These are phyloP conservation scores for Strobilomyces echinocephalus DNA, from an alignment of 768 basidiomycete genomes.

Conservation along the genomic window DNA sequence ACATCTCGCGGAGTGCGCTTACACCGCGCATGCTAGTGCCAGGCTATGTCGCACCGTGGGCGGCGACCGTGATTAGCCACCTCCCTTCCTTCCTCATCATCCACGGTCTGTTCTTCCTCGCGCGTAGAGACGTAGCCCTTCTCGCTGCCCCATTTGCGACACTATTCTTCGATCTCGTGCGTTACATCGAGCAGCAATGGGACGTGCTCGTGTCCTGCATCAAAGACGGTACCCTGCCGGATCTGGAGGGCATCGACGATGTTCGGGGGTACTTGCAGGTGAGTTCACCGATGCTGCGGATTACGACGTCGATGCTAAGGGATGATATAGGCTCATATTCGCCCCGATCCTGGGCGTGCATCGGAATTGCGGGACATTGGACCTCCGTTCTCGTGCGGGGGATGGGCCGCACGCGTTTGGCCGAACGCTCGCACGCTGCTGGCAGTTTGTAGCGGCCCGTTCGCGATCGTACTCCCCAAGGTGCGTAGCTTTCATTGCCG, in stretches of 20 bases:
- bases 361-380: not conserved
- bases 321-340: not conserved
- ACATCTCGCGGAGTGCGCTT: not conserved
- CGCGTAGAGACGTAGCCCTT: not conserved
- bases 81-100: constrained; percentile 17
- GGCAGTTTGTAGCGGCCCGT: not conserved
- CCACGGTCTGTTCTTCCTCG: constrained; percentile 19
- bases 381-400: not conserved
- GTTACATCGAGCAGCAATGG: not conserved
- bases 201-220: not conserved
- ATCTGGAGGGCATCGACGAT: not conserved
- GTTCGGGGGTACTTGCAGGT: not conserved
- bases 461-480: not conserved
- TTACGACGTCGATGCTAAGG: not conserved
- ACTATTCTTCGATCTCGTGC: not conserved
- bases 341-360: not conserved
- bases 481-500: not conserved
- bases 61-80: constrained; percentile 10
- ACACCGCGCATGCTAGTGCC: constrained; percentile 8
- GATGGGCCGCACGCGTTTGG: not conserved
- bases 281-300: not conserved
- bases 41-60: constrained; percentile 12
- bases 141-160: constrained; percentile 7
- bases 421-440: not conserved
- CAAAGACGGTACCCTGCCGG: not conserved